Conservation (phyloP, 257 asterid species). For the Nicotiana sylvestris region DNA sequence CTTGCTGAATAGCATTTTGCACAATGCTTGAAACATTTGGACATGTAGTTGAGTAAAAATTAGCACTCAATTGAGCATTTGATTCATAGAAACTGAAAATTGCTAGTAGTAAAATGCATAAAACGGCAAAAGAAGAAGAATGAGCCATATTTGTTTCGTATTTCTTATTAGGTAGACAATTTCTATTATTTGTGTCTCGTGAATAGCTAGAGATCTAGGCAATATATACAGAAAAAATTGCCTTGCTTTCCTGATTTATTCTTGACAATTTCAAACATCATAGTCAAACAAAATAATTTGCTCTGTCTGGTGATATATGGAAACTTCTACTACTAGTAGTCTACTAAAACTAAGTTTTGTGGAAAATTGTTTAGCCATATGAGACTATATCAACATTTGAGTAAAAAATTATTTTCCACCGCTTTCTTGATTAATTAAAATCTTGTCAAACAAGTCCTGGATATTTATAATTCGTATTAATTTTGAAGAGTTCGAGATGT, state of each 20-base stretch:
- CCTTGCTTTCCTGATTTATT: not conserved
- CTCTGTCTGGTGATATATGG: not conserved
- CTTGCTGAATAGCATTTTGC: constrained; percentile 36
- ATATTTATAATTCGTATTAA: no score
- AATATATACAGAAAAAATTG: not conserved
- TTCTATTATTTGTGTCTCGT: not conserved
- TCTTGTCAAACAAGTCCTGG: not conserved
- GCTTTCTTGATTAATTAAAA: not conserved
- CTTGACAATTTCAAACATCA: constrained; percentile 7
- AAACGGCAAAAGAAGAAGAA: constrained; percentile 9
- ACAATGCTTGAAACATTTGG: constrained; percentile 57
- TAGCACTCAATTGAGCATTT: constrained; percentile 40
- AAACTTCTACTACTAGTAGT: not conserved
- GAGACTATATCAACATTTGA: not conserved
- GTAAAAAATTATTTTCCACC: not conserved
- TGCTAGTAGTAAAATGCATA: not conserved
- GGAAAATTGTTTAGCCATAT: not conserved
- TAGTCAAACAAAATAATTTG: not conserved
- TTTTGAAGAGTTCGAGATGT: not conserved
- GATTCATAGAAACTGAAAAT: constrained; percentile 23
- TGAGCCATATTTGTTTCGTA: constrained; percentile 20
- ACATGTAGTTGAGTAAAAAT: constrained; percentile 51
- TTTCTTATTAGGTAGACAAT: not conserved
- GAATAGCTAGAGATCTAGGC: not conserved
- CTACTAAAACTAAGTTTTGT: not conserved